Base-by-base conservation (phyloP, 1,139 yeast species). In the Meyerozyma sp. region DNA sequence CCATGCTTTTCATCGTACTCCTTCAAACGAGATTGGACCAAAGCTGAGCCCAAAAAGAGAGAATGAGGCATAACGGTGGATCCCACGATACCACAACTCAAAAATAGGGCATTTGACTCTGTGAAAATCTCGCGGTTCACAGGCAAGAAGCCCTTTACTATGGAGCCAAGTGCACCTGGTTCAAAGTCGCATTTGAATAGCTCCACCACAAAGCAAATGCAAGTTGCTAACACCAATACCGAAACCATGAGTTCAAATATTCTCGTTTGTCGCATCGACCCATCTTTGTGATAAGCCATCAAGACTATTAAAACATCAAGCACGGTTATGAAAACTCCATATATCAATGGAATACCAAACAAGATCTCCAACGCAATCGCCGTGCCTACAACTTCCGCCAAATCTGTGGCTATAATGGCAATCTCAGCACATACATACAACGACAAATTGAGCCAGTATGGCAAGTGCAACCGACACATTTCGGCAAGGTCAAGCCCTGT, bases 1-100 rank as follows among this genome's bases (percentile, higher is more conserved):
- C 82, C 81, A 46, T 79, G 66, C 34, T 67, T 69, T 9, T 73
- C 63, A 54, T 82, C 89, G 52, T 68, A 82, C 41, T 84, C 89
- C 56, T 80, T 80, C 47, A 82, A 65, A 53, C 94, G 70, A 13
- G 91, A 81, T 55, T 84, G 90, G 4, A 84, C 93, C 43, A 85
- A 72, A 5, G 88, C 87, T 0, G 90, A 82, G 1, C 93, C 93
- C 44, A 85, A 66, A 53, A 78, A 84, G 45, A 85, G 68, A 0
- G 90, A 82, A 56, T 84, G 93, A 2, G 94, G 93, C 94, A 85
- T 85, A 7, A 84, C 91, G 0, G 93, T 84, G 40, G 90, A 86
- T 29, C 94, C 94, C 16, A 84, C 77, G 45, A 84, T 84, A 7
- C 89, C 93, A 58, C 87, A 71, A 50, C 84, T 75, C 46, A 84